Evolutionary conservation across 2,329 filamentous ascomycete genomes (phyloP).

Genomic region (Ampelomyces quisqualis): DNA sequence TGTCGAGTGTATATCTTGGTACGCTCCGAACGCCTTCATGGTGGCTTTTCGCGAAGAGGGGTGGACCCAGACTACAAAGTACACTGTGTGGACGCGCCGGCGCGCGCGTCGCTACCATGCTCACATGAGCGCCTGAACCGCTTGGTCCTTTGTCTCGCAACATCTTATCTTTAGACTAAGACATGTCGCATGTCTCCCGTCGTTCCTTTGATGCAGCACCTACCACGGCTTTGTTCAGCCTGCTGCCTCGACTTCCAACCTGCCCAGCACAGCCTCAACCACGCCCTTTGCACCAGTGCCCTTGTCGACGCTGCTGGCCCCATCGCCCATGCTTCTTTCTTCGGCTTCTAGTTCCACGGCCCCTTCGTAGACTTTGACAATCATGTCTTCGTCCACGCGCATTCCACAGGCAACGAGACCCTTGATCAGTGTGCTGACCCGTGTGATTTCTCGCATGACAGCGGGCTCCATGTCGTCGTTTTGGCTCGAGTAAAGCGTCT

Average conservation of each 20-base stretch:
- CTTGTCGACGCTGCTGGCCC: constrained; percentile 22
- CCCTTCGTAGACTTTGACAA: constrained; percentile 70
- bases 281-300: constrained; percentile 36
- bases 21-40: too few species aligned
- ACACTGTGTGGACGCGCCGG: too few species aligned
- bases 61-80: too few species aligned
- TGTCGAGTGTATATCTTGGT: too few species aligned
- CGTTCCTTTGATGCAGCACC: too few species aligned
- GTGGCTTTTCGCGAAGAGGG: too few species aligned
- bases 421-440: constrained; percentile 77
- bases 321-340: constrained; percentile 57
- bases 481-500: constrained; percentile 89
- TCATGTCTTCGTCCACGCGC: constrained; percentile 8
- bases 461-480: constrained; percentile 79
- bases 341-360: constrained; percentile 72
- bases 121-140: too few species aligned
- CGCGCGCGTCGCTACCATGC: too few species aligned
- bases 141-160: too few species aligned
- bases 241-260: constrained; percentile 30
- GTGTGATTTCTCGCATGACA: constrained; percentile 84
- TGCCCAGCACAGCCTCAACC: constrained; percentile 32
- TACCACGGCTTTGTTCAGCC: constrained; percentile 13
- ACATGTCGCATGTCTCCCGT: too few species aligned
- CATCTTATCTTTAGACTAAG: too few species aligned
- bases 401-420: constrained; percentile 80